Percentiles rank a stretch among this genome's conserved stretches.
Evolutionary conservation across 768 basidiomycete genomes (phyloP).

Genomic region (Holtermannia corniformis): DNA sequence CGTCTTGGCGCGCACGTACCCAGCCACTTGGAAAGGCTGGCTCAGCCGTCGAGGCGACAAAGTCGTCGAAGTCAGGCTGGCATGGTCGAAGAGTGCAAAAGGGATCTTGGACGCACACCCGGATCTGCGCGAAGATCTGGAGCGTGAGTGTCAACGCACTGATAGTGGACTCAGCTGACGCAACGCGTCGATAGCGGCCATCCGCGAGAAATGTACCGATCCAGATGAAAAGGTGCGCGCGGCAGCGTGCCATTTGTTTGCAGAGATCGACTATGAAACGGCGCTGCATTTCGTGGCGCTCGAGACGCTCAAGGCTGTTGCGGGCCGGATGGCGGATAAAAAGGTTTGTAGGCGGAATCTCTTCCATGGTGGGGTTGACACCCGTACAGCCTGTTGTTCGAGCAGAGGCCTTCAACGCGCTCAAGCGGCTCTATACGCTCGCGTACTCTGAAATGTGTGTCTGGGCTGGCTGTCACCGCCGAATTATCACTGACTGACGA

Average conservation of each 20-base stretch:
- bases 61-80: conserved; percentile 57
- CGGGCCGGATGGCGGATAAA: conserved; percentile 69
- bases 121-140: conserved; percentile 59
- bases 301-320: conserved; percentile 54
- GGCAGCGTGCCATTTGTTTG: conserved; percentile 70
- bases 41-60: conserved; percentile 69
- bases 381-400: conserved; percentile 39
- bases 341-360: conserved; percentile 60
- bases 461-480: too few relatives aligned
- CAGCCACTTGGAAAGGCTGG: conserved; percentile 78
- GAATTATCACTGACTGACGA: neutral
- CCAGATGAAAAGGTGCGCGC: conserved; percentile 86
- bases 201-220: conserved; percentile 62
- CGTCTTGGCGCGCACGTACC: conserved; percentile 62
- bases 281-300: conserved; percentile 69
- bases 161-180: neutral
- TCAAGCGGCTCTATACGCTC: conserved; percentile 67
- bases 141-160: conserved; percentile 50
- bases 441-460: conserved; percentile 86
- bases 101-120: conserved; percentile 57
- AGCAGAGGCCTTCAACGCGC: conserved; percentile 60
- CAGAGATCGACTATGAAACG: conserved; percentile 80
- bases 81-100: conserved; percentile 62
- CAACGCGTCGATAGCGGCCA: conserved; percentile 33
- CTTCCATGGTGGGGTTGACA: neutral